phyloP scores from a whole-genome alignment of 129 eudicot species.

The carrot (Daucus carota) region DNA sequence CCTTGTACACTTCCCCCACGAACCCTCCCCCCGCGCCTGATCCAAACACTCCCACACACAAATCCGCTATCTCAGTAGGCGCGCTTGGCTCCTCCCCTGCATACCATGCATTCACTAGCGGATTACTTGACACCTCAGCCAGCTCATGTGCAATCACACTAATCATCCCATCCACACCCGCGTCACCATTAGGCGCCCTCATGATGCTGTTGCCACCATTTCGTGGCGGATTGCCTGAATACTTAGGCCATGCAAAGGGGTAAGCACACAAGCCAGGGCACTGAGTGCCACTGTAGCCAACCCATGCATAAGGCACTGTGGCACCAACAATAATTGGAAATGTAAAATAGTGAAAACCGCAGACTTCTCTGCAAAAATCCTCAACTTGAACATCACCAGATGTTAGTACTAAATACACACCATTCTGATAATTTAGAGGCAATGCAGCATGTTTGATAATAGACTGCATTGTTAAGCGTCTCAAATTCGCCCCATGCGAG shows the following conservation, averaged over 20 bases:
- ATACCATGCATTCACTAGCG: constrained; percentile 59
- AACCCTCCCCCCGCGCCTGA: constrained; percentile 66
- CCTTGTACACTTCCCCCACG: constrained; percentile 46
- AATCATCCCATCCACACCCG: constrained; percentile 55
- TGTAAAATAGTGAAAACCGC: constrained; percentile 65
- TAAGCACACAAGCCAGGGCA: constrained; percentile 62
- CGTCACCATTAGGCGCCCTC: constrained; percentile 56
- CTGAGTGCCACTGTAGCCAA: constrained; percentile 55
- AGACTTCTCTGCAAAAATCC: constrained; percentile 57
- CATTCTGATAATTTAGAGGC: constrained; percentile 37
- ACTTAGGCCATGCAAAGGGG: constrained; percentile 51
- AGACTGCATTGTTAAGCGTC: constrained; percentile 37
- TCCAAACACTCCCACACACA: constrained; percentile 55
- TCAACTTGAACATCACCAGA: constrained; percentile 46
- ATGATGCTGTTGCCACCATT: constrained; percentile 20
- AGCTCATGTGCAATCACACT: constrained; percentile 62
- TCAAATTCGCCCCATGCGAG: constrained; percentile 39
- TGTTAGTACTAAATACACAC: constrained; percentile 48
- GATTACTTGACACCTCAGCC: constrained; percentile 55
- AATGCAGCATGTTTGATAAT: constrained; percentile 34
- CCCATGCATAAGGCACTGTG: constrained; percentile 58
- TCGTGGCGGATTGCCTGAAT: constrained; percentile 29
- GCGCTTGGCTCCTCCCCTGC: constrained; percentile 50
- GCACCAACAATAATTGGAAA: constrained; percentile 48
- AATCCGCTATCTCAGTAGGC: constrained; percentile 56